phyloP scores from a whole-genome alignment of 2,329 filamentous ascomycete genomes.

The Pseudopyrenochaeta lycopersici region DNA sequence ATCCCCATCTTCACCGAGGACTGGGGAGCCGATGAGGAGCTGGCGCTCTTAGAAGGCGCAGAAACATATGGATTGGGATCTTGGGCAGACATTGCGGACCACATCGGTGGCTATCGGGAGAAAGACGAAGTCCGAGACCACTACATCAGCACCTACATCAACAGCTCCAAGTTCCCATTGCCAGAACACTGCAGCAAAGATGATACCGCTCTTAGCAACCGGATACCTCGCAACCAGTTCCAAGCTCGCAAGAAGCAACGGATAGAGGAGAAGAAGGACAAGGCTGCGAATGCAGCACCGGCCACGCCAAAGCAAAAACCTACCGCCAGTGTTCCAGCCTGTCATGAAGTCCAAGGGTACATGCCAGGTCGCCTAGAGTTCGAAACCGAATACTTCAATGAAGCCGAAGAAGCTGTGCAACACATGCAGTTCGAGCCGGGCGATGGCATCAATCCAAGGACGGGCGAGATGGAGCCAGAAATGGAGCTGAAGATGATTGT shows the following conservation, averaged over 20 bases:
- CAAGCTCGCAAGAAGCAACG: conserved; percentile 90
- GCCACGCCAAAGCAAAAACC: conserved; percentile 93
- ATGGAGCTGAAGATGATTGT: conserved; percentile 98
- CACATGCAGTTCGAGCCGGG: conserved; percentile 98
- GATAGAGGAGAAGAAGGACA: conserved; percentile 91
- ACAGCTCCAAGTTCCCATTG: conserved; percentile 84
- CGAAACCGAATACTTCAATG: conserved; percentile 96
- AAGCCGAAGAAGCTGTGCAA: conserved; percentile 97
- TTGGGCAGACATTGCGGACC: conserved; percentile 97
- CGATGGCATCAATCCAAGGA: conserved; percentile 85
- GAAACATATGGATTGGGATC: conserved; percentile 97
- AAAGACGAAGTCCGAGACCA: conserved; percentile 97
- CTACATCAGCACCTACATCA: conserved; percentile 86
- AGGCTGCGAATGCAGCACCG: conserved; percentile 82
- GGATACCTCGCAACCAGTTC: conserved; percentile 89
- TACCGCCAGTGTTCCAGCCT: conserved; percentile 92
- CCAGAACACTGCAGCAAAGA: conserved; percentile 85
- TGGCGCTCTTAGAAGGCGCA: conserved; percentile 90
- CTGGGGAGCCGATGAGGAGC: conserved; percentile 97
- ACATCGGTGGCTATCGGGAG: conserved; percentile 92
- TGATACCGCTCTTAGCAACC: conserved; percentile 79
- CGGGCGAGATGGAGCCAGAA: conserved; percentile 89
- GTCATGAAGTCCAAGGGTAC: conserved; percentile 97
- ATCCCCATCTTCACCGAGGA: conserved; percentile 95
- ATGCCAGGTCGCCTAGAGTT: conserved; percentile 98